Percentiles rank a stretch among this genome's conserved stretches.
These are phyloP conservation scores for Exophiala viscosa DNA, from an alignment of 2,329 filamentous ascomycete genomes.

Conservation along the genomic window DNA sequence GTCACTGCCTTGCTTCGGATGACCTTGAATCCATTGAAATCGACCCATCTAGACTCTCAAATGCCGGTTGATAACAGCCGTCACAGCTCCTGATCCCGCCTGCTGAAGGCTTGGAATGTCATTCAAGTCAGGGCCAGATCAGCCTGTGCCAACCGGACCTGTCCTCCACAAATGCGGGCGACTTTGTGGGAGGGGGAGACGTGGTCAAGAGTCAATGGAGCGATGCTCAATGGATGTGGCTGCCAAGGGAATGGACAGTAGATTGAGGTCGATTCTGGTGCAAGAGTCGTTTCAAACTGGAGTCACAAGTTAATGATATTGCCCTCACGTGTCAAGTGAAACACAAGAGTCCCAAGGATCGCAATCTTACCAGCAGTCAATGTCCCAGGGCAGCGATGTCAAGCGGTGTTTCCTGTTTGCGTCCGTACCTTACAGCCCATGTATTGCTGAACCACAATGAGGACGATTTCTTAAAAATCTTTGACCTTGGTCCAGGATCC, in stretches of 20 bases:
- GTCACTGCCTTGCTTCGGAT: conserved; percentile 22
- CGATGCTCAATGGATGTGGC: neutral
- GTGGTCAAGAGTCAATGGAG: neutral
- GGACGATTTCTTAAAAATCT: no score
- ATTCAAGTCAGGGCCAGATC: conserved; percentile 9
- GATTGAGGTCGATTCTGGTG: neutral
- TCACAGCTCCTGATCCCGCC: neutral
- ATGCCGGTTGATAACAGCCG: neutral
- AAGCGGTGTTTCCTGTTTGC: neutral
- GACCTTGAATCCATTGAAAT: conserved; percentile 23
- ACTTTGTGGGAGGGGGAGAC: neutral
- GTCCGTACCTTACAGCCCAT: no score
- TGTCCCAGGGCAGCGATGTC: conserved; percentile 10
- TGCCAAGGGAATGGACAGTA: neutral
- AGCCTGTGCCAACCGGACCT: neutral
- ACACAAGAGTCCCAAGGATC: neutral
- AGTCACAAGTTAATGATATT: neutral
- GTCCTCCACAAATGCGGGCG: no score
- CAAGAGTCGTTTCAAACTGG: conserved; percentile 8
- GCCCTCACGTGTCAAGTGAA: conserved; percentile 8
- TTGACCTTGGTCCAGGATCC: neutral
- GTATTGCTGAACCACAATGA: no score
- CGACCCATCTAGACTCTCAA: conserved; percentile 20
- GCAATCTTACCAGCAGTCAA: conserved; percentile 13
- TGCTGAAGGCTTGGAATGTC: neutral